These are phyloP conservation scores for Durotheca rogersii DNA, from an alignment of 495 filamentous ascomycete genomes.

Conservation along the genomic window DNA sequence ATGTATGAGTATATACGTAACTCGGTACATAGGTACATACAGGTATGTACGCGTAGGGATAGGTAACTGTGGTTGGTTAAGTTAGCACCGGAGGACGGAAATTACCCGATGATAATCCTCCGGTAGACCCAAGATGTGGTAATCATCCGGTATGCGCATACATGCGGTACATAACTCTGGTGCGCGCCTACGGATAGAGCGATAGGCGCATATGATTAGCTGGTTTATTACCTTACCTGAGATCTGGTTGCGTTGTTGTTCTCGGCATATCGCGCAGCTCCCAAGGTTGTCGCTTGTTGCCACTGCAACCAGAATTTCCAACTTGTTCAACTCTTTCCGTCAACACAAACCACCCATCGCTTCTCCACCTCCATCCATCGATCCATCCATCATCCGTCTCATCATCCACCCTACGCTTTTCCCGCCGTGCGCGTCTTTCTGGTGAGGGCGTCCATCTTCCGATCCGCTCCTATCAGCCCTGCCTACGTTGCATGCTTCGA, in stretches of 20 bases:
- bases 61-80: no score
- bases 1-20: no score
- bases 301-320: slow-evolving; percentile 29
- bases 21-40: no score
- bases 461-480: neutral
- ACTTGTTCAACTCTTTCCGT: slow-evolving; percentile 21
- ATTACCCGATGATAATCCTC: slow-evolving; percentile 19
- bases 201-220: no score
- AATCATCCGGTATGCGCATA: no score
- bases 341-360: slow-evolving; percentile 18
- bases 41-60: neutral
- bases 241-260: no score
- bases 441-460: neutral
- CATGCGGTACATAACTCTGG: no score
- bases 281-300: slow-evolving; percentile 22
- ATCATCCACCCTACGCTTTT: no score
- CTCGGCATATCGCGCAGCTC: no score
- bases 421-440: neutral
- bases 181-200: no score
- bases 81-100: neutral
- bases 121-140: no score
- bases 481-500: neutral
- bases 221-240: no score
- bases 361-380: slow-evolving; percentile 5
- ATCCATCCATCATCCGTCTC: neutral